Base-by-base conservation (phyloP, 306 rosid genomes). In the Pachyrhizus erosus region DNA sequence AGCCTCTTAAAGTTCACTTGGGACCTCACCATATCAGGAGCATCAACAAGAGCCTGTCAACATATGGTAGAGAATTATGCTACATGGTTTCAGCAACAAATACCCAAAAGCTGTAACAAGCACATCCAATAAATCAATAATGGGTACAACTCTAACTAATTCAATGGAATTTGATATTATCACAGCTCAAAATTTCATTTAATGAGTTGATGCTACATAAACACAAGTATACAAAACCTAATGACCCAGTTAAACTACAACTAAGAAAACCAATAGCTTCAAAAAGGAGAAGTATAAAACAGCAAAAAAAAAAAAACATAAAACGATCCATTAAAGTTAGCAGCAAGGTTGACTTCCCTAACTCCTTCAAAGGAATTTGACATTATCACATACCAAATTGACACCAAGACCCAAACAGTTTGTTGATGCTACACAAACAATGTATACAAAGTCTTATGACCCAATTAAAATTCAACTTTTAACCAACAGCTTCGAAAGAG, bases 1-100 rank as follows among this genome's bases (percentile, higher is more conserved):
- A 92, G 92, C 48, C 98, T 91, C 92, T 94, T 94, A 73, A 94
- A 89, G 48, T 94, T 94, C 91, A 90, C 83, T 51, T 83, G 94
- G 21, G 92, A 80, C 57, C 97, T 88, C 81, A 88, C 98, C 91
- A 86, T 92, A 27, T 90, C 93, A 14, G 97, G 98, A 24, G 97
- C 88, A 75, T 94, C 97, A 3, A 94, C 98, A 68, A 94, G 93
- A 45, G 95, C 98, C 97, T 94, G 85, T 9, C 42, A 61, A 73
- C 17, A 42, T 3, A 23, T 24, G 24, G 27, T 42, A 54, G 2
- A n/a, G 75, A 34, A 66, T 54, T 45, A 76, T 42, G 66, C 20
- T 46, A 61, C 3, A 61, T 39, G 39, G 12, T 29, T 40, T 20
- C 24, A 51, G 27, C 4, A 17, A 42, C 77, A 57, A 29, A 43